Percentiles rank a stretch among this genome's conserved stretches.
These are phyloP conservation scores for Dendrobium chrysotoxum DNA, from an alignment of 106 monocot species.

Conservation along the genomic window DNA sequence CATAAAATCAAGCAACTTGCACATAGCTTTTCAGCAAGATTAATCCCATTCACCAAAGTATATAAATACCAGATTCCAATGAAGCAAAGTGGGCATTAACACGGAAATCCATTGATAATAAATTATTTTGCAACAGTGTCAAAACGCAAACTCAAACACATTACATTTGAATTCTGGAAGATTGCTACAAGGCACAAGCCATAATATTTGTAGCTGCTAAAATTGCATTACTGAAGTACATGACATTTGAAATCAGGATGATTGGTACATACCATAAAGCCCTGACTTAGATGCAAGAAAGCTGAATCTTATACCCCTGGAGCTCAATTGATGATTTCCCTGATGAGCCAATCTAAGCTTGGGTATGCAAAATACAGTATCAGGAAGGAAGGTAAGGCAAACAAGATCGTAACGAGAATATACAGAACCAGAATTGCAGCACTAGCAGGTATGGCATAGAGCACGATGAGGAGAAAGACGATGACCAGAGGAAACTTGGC, in stretches of 20 bases:
- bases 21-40: too few relatives aligned
- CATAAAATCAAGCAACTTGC: too few relatives aligned
- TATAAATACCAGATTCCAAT: not conserved
- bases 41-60: not conserved
- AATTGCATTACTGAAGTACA: not conserved
- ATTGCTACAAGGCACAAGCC: not conserved
- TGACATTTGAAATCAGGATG: not conserved
- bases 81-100: not conserved
- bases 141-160: not conserved
- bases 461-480: constrained; percentile 8
- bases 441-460: constrained; percentile 12
- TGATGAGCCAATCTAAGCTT: constrained; percentile 29
- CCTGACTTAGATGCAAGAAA: not conserved
- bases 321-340: constrained; percentile 24
- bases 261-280: not conserved
- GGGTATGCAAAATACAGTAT: constrained; percentile 26
- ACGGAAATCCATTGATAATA: not conserved
- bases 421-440: constrained; percentile 19
- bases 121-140: not conserved
- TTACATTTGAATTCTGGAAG: not conserved
- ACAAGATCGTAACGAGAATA: constrained; percentile 10
- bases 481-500: constrained; percentile 15
- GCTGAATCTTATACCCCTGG: not conserved
- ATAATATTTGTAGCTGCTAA: not conserved
- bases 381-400: constrained; percentile 22